Base-by-base conservation (phyloP, 1,284 basidiomycete genomes). In the Papiliotrema nemorosa region DNA sequence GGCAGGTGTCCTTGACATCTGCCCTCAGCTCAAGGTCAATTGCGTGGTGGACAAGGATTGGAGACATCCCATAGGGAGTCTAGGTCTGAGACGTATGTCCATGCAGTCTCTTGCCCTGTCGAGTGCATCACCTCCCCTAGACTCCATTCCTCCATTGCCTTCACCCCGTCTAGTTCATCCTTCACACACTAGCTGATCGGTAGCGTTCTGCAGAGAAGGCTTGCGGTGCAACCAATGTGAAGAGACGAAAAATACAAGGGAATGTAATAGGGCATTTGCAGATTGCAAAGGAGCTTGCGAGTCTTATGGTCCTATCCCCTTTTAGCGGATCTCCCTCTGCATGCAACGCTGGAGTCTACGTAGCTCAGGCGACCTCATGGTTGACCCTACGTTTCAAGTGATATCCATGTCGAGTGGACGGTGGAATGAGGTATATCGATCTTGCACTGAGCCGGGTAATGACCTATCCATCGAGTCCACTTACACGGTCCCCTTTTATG, bases 201-300 rank as follows among this genome's bases (percentile, higher is more conserved):
- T 29, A 63, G 62, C 53, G 10, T 63, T 63, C 51, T 63, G 62
- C 40, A 49, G 57, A 18, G 34, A 49, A 26, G 62, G 62, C 7
- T 27, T 63, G 2, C 43, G 62, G 22, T 63, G 62, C 37, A 63
- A 63, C 46, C 62, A 63, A 27, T 63, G 62, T 34, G 59, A 63
- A 26, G 54, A 56, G 26, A 27, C 13, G 14, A 45, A 42, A 21
- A 63, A 63, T 39, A 61, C 55, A 0, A 27, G 57, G 31, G 57
- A 59, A 44, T 63, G 62, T 43, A 63, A 63, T 50, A 33, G 54
- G 26, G 39, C 33, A 20, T 63, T 63, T 42, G 4, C 5, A 18
- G 39, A 31, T 20, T 63, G 62, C 35, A 38, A 52, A 13, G 37
- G 55, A 24, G 14, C 41, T 20, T 63, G 62, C 47, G 49, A 63